Evolutionary conservation across 768 basidiomycete species (phyloP), one percentile per base, ranked within the genome.

Genomic region (Goffeauzyma gilvescens): DNA sequence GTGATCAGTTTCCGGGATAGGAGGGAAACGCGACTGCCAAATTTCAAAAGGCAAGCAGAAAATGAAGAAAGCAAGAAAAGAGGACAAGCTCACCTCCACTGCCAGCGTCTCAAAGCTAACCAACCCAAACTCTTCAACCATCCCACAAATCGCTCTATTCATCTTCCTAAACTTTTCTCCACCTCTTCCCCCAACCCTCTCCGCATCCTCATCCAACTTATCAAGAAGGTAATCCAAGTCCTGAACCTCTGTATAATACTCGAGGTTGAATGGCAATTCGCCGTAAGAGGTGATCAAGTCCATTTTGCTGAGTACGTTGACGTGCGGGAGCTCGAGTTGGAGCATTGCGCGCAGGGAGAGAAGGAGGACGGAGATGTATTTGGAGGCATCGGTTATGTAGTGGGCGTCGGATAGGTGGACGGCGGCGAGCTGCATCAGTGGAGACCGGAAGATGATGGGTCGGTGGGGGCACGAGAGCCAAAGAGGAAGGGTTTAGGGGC

Each of bases 161-260:
- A 98, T 65, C 6, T 76, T 75, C 0, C 72, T 67, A 54, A 75
- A 93, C 28, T 76, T 75, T 1, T 78, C 75, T 12, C 37, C 24
- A 75, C 90, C 28, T 76, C 75, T 1, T 78, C 75, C 13, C 37
- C 24, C 12, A 25, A 36, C 33, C 17, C 0, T 79, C 72, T 1
- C 74, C 58, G 0, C 75, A 69, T 14, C 65, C 60, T 4, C 48
- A 45, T 6, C 72, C 69, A 13, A 96, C 73, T 0, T 75, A 67
- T 49, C 78, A 78, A 50, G 83, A 17, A 98, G 74, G 60, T 95
- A 79, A 1, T 79, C 78, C 0, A 98, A 70, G 58, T 98, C 90
- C 63, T 93, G 87, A 0, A 93, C 93, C 65, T 98, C 87, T 31
- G 93, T 95, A 63, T 96, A 96, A 62, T 82, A 98, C 51, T 86